Conservation (phyloP, 768 basidiomycete species). For the Phaffia australis region DNA sequence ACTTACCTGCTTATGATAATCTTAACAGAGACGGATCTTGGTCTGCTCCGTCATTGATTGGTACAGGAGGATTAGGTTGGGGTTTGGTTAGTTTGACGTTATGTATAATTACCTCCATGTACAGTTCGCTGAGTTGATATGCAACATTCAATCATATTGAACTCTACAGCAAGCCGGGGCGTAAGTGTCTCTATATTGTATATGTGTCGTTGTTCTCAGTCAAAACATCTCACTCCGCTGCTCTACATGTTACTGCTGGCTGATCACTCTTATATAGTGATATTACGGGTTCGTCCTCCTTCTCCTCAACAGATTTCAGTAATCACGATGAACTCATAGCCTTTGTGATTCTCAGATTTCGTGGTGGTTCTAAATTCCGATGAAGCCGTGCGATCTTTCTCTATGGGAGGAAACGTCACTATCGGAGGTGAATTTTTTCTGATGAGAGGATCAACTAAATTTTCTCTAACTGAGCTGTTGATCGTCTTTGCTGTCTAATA, state of each 20-base stretch:
- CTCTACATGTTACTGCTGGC: too few species aligned
- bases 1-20: neutral
- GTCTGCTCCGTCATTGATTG: conserved; percentile 14
- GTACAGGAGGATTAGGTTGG: conserved; percentile 23
- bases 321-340: neutral
- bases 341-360: conserved; percentile 51
- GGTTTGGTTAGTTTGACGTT: neutral
- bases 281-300: too few species aligned
- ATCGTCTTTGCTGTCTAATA: conserved; percentile 4
- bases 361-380: conserved; percentile 95
- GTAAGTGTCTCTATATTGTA: neutral
- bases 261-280: too few species aligned
- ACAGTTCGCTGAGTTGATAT: too few species aligned
- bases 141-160: too few species aligned
- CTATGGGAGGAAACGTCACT: conserved; percentile 87
- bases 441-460: neutral
- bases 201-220: neutral
- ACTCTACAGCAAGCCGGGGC: conserved; percentile 19
- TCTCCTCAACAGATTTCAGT: too few species aligned
- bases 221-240: too few species aligned
- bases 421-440: conserved; percentile 64
- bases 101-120: too few species aligned
- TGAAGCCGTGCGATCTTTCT: conserved; percentile 90
- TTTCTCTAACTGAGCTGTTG: neutral
- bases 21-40: conserved; percentile 17